These are phyloP conservation scores for Stylonectria norvegica DNA, from an alignment of 2,329 filamentous ascomycete genomes.

Conservation along the genomic window DNA sequence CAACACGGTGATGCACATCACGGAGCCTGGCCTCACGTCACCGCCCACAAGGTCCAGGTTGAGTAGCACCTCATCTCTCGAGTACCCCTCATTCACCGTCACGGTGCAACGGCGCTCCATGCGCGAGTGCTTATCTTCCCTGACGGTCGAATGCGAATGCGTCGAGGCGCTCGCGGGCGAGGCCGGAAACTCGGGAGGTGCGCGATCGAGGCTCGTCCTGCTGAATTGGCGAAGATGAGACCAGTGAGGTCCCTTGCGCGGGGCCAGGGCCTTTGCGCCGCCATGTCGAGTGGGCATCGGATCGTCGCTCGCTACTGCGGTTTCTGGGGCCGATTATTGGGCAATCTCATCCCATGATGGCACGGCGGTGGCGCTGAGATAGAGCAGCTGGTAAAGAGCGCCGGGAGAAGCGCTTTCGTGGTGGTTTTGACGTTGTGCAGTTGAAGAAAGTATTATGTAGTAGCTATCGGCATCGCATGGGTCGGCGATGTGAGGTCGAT, in stretches of 20 bases:
- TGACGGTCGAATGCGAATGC: slow-evolving; percentile 48
- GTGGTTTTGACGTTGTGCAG: slow-evolving; percentile 9
- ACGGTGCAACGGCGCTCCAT: slow-evolving; percentile 51
- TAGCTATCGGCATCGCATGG: slow-evolving; percentile 7
- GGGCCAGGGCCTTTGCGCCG: slow-evolving; percentile 24
- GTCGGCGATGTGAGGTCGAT: slow-evolving; percentile 13
- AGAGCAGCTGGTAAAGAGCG: slow-evolving; percentile 10
- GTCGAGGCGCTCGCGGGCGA: slow-evolving; percentile 51
- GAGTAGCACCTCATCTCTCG: slow-evolving; percentile 74
- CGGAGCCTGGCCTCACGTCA: slow-evolving; percentile 60
- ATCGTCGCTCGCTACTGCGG: slow-evolving; percentile 20
- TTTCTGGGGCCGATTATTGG: slow-evolving; percentile 14
- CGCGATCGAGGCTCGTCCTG: slow-evolving; percentile 44
- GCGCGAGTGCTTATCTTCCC: slow-evolving; percentile 32
- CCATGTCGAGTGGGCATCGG: slow-evolving; percentile 24
- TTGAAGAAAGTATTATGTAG: slow-evolving; percentile 3
- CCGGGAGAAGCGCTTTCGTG: slow-evolving; percentile 6
- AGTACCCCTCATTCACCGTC: slow-evolving; percentile 68
- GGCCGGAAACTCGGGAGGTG: slow-evolving; percentile 36
- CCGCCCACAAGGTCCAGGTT: slow-evolving; percentile 68
- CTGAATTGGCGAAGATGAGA: slow-evolving; percentile 53
- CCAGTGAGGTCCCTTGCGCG: slow-evolving; percentile 49
- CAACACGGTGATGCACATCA: slow-evolving; percentile 69
- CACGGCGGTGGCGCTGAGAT: slow-evolving; percentile 19
- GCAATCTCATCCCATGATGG: slow-evolving; percentile 19